Conservation (phyloP, 768 basidiomycete genomes). For the Ramaria sp. region DNA sequence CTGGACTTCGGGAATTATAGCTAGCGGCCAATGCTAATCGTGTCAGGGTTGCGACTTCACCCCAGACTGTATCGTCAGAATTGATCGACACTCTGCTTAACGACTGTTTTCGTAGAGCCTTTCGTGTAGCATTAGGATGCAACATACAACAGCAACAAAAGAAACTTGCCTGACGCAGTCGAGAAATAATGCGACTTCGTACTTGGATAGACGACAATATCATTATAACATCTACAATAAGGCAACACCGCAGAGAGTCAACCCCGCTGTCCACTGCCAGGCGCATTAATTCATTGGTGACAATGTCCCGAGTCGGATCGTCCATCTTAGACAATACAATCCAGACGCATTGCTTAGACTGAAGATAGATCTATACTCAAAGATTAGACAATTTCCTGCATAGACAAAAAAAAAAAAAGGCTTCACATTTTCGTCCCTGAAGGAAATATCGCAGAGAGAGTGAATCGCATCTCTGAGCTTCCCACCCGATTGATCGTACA, state of each 20-base stretch:
- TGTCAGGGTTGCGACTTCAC: neutral
- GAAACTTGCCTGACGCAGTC: neutral
- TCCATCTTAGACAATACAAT: slow-evolving; percentile 53
- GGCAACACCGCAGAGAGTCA: slow-evolving; percentile 64
- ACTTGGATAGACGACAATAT: slow-evolving; percentile 44
- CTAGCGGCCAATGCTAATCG: slow-evolving; percentile 44
- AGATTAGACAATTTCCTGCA: no score
- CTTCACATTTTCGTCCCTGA: slow-evolving; percentile 56
- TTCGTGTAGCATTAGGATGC: neutral
- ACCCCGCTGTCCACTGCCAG: slow-evolving; percentile 77
- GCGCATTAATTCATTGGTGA: slow-evolving; percentile 70
- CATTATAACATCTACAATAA: slow-evolving; percentile 60
- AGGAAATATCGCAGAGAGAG: slow-evolving; percentile 61
- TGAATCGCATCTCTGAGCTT: slow-evolving; percentile 71
- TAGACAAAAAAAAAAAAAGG: neutral
- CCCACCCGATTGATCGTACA: slow-evolving; percentile 51
- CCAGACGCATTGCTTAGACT: slow-evolving; percentile 72
- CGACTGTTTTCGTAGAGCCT: neutral
- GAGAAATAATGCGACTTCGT: neutral
- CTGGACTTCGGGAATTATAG: slow-evolving; percentile 49
- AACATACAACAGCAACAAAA: neutral
- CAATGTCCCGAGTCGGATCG: slow-evolving; percentile 44
- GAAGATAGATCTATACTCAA: slow-evolving; percentile 40
- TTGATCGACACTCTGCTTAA: neutral
- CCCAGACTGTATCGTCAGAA: neutral